Evolutionary conservation across 1,284 basidiomycete species (phyloP).

Genomic region (Ustilago bromivora): DNA sequence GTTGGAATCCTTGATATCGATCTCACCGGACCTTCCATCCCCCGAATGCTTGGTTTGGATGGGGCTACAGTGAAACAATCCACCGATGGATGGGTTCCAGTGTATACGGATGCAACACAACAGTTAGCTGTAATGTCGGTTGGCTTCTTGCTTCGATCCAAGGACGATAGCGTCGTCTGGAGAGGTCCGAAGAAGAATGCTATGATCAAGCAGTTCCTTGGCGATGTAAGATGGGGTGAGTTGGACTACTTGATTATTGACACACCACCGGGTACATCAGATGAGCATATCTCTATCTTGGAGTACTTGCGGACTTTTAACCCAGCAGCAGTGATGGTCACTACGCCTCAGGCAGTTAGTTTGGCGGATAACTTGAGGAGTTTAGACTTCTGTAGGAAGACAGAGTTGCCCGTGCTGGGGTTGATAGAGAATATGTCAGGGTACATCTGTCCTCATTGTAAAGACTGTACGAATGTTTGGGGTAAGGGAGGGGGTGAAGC

Average conservation of each 20-base stretch:
- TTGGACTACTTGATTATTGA: conserved; percentile 96
- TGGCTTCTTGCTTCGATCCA: conserved; percentile 89
- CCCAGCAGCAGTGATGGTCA: conserved; percentile 89
- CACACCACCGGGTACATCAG: conserved; percentile 95
- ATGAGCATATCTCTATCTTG: conserved; percentile 95
- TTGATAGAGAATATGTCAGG: conserved; percentile 99
- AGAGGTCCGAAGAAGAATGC: conserved; percentile 99
- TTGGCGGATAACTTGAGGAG: conserved; percentile 95
- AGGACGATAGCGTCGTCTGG: conserved; percentile 95
- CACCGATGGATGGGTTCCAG: conserved; percentile 96
- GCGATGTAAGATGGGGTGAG: conserved; percentile 95
- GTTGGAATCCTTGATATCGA: conserved; percentile 96
- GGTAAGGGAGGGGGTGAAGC: conserved; percentile 89
- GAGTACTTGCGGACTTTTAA: conserved; percentile 81
- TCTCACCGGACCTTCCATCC: conserved; percentile 95
- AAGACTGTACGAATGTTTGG: conserved; percentile 93
- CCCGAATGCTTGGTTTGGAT: conserved; percentile 95
- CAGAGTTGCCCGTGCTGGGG: conserved; percentile 88
- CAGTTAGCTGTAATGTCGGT: conserved; percentile 94
- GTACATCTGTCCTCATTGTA: conserved; percentile 87
- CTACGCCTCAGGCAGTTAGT: conserved; percentile 96
- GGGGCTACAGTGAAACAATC: conserved; percentile 80
- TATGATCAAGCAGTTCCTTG: conserved; percentile 98
- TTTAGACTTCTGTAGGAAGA: conserved; percentile 90
- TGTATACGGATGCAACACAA: conserved; percentile 75